Evolutionary conservation across 768 basidiomycete species (phyloP), one percentile per base, ranked within the genome.

Genomic region (Peribolospora baueri): DNA sequence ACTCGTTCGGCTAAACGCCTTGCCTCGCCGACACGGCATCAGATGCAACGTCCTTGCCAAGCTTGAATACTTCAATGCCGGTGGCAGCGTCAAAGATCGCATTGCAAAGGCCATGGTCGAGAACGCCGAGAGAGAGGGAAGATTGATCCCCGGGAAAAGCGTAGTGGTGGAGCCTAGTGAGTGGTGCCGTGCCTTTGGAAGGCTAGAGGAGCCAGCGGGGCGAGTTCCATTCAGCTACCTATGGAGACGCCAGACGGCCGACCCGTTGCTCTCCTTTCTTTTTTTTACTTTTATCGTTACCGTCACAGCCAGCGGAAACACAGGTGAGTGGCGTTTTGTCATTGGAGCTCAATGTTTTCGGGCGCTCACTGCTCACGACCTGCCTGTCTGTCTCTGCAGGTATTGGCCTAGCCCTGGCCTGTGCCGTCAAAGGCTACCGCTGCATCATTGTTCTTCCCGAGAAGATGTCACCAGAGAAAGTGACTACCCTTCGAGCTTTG

Each of bases 381-480:
- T 36, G 5, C 10, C 46, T 4, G 25, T 42, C 42, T 48, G 8
- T 46, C 39, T 13, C 40, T 50, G 14, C 50, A 86, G 85, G 88
- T 5, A 91, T 98, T 58, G 93, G 90, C 0, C 71, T 98, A 8
- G 90, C 90, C 3, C 75, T 97, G 73, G 80, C 84, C 0, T 84
- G 85, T 61, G 87, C 90, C 9, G 78, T 97, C 69, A 91, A 90
- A 78, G 91, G 61, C 7, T 62, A 60, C 54, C 60, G 65, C 48
- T 70, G 69, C 61, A 70, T 71, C 57, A 71, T 71, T 55, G 81
- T 80, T 59, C 71, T 93, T 68, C 90, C 90, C 43, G 79, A 86
- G 65, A 95, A 95, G 72, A 97, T 95, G 91, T 87, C 84, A 4
- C 67, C 78, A 75, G 91, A 98, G 70, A 98, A 98, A 68, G 87